A percentile compares a stretch with the other conserved stretches of the same genome.
phyloP scores from a whole-genome alignment of 2,329 filamentous ascomycete species.

The Calonectria henricotiae region DNA sequence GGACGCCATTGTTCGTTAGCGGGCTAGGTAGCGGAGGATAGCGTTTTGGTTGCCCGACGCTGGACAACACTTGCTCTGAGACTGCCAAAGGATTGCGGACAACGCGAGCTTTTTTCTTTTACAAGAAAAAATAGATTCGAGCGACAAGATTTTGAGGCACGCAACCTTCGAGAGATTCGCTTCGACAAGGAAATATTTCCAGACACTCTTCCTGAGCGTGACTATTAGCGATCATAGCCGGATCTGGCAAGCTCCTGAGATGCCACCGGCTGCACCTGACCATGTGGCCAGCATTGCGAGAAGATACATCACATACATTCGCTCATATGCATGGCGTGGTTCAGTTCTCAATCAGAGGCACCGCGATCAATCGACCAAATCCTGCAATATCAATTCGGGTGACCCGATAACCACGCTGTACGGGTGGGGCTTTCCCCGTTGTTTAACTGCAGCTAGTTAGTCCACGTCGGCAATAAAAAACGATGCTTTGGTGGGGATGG shows the following conservation, averaged over 20 bases:
- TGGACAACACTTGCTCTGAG: no score
- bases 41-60: not conserved
- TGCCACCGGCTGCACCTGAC: conserved; percentile 7
- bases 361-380: not conserved
- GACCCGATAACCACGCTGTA: conserved; percentile 1
- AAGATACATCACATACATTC: conserved; percentile 14
- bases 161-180: not conserved
- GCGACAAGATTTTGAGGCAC: not conserved
- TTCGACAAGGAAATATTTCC: not conserved
- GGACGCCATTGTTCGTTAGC: not conserved
- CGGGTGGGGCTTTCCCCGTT: conserved; percentile 4
- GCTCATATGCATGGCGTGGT: conserved; percentile 6
- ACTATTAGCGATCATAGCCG: not conserved
- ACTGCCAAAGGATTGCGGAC: no score
- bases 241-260: not conserved
- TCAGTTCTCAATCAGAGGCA: conserved; percentile 17
- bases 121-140: no score
- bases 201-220: not conserved
- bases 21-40: not conserved
- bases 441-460: not conserved
- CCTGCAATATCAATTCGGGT: conserved; percentile 3
- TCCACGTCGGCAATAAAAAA: conserved; percentile 1
- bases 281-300: conserved; percentile 4
- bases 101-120: no score
- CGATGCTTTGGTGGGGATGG: not conserved